phyloP scores from a whole-genome alignment of 2,329 filamentous ascomycete genomes.

The Rugonectria rugulosa region DNA sequence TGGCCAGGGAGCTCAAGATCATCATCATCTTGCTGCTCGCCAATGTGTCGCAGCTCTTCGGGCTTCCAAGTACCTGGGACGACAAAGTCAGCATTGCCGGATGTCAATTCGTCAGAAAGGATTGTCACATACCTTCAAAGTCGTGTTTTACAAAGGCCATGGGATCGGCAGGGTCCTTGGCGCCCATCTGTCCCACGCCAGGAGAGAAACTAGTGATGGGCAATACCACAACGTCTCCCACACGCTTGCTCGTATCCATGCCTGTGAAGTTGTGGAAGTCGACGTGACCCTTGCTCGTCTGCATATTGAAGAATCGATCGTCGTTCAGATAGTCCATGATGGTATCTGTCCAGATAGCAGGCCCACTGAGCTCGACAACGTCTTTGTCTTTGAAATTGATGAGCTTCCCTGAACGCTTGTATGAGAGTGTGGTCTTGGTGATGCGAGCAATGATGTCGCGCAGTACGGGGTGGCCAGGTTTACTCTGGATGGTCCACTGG shows the following conservation, averaged over 20 bases:
- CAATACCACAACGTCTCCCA: conserved; percentile 91
- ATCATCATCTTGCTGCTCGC: conserved; percentile 51
- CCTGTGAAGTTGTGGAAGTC: conserved; percentile 90
- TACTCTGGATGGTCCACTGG: conserved; percentile 98
- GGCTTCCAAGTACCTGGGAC: conserved; percentile 77
- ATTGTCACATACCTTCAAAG: conserved; percentile 77
- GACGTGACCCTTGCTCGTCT: conserved; percentile 73
- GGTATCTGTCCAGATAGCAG: conserved; percentile 91
- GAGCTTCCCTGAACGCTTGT: conserved; percentile 73
- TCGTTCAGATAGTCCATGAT: conserved; percentile 97
- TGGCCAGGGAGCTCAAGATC: conserved; percentile 23
- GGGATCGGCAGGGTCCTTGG: conserved; percentile 85
- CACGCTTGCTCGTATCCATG: conserved; percentile 81
- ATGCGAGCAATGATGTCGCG: conserved; percentile 87
- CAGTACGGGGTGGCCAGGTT: conserved; percentile 91
- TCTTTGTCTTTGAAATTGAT: conserved; percentile 68
- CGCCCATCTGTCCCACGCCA: conserved; percentile 91
- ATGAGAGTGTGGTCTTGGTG: conserved; percentile 79
- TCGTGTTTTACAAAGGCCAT: conserved; percentile 98
- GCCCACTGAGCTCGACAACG: conserved; percentile 93
- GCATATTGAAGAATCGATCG: conserved; percentile 84
- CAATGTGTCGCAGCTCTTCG: conserved; percentile 74
- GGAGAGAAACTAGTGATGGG: conserved; percentile 98
- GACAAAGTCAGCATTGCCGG: conserved; percentile 3
- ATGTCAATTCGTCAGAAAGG: neutral